phyloP scores from a whole-genome alignment of 2,329 filamentous ascomycete genomes.

The Ophiostoma piceae region DNA sequence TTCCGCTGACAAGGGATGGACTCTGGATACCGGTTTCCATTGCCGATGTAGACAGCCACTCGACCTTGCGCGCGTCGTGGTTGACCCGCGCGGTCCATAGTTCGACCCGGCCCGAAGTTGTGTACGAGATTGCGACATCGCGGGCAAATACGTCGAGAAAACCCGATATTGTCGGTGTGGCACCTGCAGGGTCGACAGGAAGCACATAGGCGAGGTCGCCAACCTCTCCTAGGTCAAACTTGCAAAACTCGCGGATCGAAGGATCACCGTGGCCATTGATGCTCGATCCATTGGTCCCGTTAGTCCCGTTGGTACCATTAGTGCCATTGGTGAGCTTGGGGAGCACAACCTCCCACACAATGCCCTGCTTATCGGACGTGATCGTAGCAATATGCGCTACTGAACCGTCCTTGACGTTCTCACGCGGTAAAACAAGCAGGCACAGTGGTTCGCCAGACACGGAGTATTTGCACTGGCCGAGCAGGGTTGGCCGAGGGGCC shows the following conservation, averaged over 20 bases:
- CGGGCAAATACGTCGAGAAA: conserved; percentile 82
- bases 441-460: conserved; percentile 69
- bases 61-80: conserved; percentile 52
- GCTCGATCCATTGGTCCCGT: conserved; percentile 21
- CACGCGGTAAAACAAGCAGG: conserved; percentile 65
- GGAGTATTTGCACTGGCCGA: conserved; percentile 55
- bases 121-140: conserved; percentile 83
- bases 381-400: conserved; percentile 74
- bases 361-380: conserved; percentile 68
- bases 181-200: conserved; percentile 81
- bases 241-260: conserved; percentile 61
- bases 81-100: conserved; percentile 82
- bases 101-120: conserved; percentile 64
- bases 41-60: conserved; percentile 77
- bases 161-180: conserved; percentile 62
- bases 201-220: conserved; percentile 63
- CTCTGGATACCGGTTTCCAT: conserved; percentile 71
- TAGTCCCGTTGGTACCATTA: neutral
- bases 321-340: conserved; percentile 40
- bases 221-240: conserved; percentile 59
- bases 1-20: conserved; percentile 75
- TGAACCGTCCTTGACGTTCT: conserved; percentile 51
- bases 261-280: conserved; percentile 35
- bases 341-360: conserved; percentile 73
- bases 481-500: conserved; percentile 49